Evolutionary conservation across 2,329 filamentous ascomycete genomes (phyloP).

Genomic region (Penicillium sp.): DNA sequence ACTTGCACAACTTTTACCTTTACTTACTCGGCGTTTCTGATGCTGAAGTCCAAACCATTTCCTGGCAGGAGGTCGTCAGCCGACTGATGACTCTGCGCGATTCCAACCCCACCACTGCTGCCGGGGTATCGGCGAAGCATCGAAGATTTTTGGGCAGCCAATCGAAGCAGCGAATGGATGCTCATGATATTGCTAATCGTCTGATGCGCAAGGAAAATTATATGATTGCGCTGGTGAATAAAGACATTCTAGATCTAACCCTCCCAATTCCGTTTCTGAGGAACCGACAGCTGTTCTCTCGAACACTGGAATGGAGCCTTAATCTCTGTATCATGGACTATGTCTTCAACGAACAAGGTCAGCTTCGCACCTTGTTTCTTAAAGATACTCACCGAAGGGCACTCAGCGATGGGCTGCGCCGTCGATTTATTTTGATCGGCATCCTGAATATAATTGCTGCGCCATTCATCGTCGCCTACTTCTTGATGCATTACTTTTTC

Average conservation of each 20-base stretch:
- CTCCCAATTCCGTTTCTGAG: slow-evolving; percentile 83
- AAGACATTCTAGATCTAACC: slow-evolving; percentile 87
- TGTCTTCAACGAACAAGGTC: slow-evolving; percentile 86
- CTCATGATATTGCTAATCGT: slow-evolving; percentile 94
- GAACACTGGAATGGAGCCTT: slow-evolving; percentile 89
- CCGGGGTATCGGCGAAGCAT: slow-evolving; percentile 61
- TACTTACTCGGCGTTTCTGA: slow-evolving; percentile 82
- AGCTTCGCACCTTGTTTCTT: slow-evolving; percentile 83
- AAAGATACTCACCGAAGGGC: slow-evolving; percentile 79
- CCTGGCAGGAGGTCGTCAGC: slow-evolving; percentile 88
- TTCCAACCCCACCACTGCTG: slow-evolving; percentile 81
- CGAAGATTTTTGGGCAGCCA: slow-evolving; percentile 74
- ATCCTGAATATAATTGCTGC: slow-evolving; percentile 84
- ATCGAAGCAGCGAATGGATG: slow-evolving; percentile 91
- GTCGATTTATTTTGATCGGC: slow-evolving; percentile 80
- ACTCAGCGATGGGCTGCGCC: slow-evolving; percentile 76
- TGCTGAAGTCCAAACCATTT: slow-evolving; percentile 89
- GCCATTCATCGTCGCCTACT: slow-evolving; percentile 84
- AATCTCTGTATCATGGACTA: slow-evolving; percentile 90
- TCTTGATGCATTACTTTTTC: slow-evolving; percentile 88
- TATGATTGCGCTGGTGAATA: slow-evolving; percentile 95
- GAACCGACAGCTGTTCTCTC: slow-evolving; percentile 81
- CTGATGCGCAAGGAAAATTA: slow-evolving; percentile 98
- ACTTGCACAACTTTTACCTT: slow-evolving; percentile 84
- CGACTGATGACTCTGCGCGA: slow-evolving; percentile 84